Conservation (phyloP, 1,284 basidiomycete genomes). For the Ganoderma multipileum region DNA sequence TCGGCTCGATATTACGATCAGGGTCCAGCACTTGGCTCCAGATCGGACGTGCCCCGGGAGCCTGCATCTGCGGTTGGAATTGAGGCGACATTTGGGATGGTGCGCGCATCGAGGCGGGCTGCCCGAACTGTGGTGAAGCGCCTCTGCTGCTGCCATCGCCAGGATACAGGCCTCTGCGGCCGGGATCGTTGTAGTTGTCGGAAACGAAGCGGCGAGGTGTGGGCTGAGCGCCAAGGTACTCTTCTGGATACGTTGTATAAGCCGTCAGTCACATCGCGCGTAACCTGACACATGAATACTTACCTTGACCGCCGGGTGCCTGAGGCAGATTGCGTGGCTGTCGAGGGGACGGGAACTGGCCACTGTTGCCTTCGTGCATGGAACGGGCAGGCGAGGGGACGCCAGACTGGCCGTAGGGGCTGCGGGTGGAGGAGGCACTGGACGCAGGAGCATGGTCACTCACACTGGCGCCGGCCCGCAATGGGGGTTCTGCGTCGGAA, state of each 20-base stretch:
- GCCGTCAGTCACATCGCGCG: constrained; percentile 4
- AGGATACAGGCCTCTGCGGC: constrained; percentile 46
- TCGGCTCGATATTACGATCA: constrained; percentile 54
- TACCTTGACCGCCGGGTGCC: constrained; percentile 47
- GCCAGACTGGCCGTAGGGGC: constrained; percentile 36
- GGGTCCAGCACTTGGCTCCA: constrained; percentile 90
- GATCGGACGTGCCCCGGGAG: constrained; percentile 65
- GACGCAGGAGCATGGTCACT: constrained; percentile 37
- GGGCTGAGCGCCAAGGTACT: constrained; percentile 37
- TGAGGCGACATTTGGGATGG: constrained; percentile 37
- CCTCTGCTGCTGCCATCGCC: constrained; percentile 47
- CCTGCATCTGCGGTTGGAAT: constrained; percentile 44
- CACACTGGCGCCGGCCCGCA: constrained; percentile 41
- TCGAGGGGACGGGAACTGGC: constrained; percentile 39
- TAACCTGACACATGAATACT: constrained; percentile 17
- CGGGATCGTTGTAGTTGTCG: constrained; percentile 51
- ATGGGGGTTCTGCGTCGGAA: constrained; percentile 60
- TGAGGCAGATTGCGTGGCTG: constrained; percentile 51
- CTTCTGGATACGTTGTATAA: constrained; percentile 31
- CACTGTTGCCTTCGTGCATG: constrained; percentile 33
- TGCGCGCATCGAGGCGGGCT: constrained; percentile 36
- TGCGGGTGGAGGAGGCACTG: constrained; percentile 35
- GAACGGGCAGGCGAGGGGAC: constrained; percentile 39
- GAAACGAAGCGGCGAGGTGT: constrained; percentile 37
- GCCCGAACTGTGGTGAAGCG: constrained; percentile 49